Evolutionary conservation across 2,329 filamentous ascomycete genomes (phyloP), one percentile per base, ranked within the genome.

Genomic region (Cytospora paraplurivora): DNA sequence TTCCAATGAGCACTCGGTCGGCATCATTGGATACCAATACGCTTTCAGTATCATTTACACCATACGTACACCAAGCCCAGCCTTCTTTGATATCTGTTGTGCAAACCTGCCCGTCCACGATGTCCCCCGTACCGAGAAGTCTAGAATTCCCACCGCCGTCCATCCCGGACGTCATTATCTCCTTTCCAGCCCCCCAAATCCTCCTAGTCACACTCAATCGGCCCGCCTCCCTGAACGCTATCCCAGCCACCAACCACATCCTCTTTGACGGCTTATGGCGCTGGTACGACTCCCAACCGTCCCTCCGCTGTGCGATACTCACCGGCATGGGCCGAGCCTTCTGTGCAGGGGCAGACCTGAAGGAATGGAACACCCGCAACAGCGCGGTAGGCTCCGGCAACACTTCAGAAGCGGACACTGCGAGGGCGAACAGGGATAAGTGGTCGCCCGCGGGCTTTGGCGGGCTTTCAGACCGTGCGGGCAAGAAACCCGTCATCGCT

Each of bases 401-500:
- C 17, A 56, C 56, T 13, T 61, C 66, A 57, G 61, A 62, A 47
- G 67, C 68, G 19, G 76, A 76, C 72, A 70, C 78, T 0, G 69
- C 78, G 0, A 32, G 33, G 13, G 41, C 11, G 7, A 35, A 41
- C 50, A 47, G 33, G 51, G 58, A 55, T 21, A 35, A 52, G 38
- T 61, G 51, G 51, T 32, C 38, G 4, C n/a, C 51, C 1, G 75
- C 77, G 1, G 89, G 88, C 1, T 89, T 91, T 65, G 88, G 85
- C 32, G 89, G 84, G 0, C 76, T 93, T 37, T 86, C 84, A 60
- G 86, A 90, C 67, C 81, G 90, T 33, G 73, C 76, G 6, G 89
- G 89, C 55, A 86, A 85, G 75, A 94, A 94, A 71, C 91, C 91
- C 7, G 81, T 94, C 62, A 83, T 94, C 34, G 89, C 87, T 1